Conservation (phyloP, 2,329 filamentous ascomycete species). For the Blumeria hordei region DNA sequence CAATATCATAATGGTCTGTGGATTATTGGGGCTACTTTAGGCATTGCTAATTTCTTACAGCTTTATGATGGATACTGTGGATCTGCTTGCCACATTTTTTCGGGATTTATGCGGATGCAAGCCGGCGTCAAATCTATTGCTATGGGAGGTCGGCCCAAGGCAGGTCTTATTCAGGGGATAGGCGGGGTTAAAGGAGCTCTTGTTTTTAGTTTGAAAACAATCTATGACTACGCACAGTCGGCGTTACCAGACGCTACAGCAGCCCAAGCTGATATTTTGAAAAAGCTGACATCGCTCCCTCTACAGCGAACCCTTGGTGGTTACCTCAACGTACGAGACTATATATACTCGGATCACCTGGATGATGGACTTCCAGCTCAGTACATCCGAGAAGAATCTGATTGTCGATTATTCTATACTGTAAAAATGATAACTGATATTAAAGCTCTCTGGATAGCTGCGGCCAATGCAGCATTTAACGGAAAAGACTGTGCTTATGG, state of each 20-base stretch:
- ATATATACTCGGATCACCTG: constrained; percentile 12
- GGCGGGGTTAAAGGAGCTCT: constrained; percentile 39
- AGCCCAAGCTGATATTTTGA: constrained; percentile 6
- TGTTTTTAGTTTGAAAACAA: constrained; percentile 6
- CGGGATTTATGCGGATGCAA: constrained; percentile 26
- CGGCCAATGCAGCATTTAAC: constrained; percentile 18
- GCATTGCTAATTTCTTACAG: background rate
- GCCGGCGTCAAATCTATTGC: constrained; percentile 30
- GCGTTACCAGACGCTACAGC: background rate
- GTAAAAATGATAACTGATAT: constrained; percentile 25
- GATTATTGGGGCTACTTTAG: background rate
- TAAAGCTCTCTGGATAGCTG: constrained; percentile 25
- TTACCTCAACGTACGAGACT: constrained; percentile 20
- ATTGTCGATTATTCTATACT: constrained; percentile 36
- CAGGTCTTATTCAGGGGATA: constrained; percentile 33
- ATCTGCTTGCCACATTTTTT: constrained; percentile 34
- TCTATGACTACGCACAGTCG: constrained; percentile 5
- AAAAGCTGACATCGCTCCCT: constrained; percentile 6
- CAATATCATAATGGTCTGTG: constrained; percentile 15
- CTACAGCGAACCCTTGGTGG: constrained; percentile 11
- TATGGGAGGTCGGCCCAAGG: constrained; percentile 32
- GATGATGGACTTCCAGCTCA: constrained; percentile 24
- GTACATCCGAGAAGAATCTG: constrained; percentile 34
- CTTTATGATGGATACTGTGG: constrained; percentile 30
- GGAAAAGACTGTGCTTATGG: constrained; percentile 16